A percentile compares a stretch with the other conserved stretches of the same genome.
These are phyloP conservation scores for Ogataea paraovalis DNA, from an alignment of 805 yeast genomes.

Conservation along the genomic window DNA sequence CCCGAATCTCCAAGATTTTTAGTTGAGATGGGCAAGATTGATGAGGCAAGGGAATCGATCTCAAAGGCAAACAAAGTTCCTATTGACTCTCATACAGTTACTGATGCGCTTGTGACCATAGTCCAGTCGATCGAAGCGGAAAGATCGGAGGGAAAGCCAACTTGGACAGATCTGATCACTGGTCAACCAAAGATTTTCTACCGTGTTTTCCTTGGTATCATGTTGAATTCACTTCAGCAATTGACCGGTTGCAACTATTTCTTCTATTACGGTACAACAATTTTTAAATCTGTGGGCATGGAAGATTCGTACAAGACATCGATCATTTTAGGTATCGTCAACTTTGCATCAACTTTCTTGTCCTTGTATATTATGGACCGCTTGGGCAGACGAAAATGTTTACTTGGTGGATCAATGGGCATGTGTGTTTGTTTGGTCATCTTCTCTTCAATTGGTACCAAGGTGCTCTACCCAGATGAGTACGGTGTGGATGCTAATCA, in stretches of 20 bases:
- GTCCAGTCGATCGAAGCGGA: slow-evolving; percentile 62
- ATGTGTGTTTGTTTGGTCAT: slow-evolving; percentile 55
- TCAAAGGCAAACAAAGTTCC: slow-evolving; percentile 55
- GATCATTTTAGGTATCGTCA: slow-evolving; percentile 51
- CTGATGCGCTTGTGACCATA: slow-evolving; percentile 48
- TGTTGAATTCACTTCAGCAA: slow-evolving; percentile 59
- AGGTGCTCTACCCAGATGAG: slow-evolving; percentile 38
- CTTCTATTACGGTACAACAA: slow-evolving; percentile 62
- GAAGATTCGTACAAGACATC: slow-evolving; percentile 55
- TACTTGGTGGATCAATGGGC: slow-evolving; percentile 47
- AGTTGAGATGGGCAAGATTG: slow-evolving; percentile 44
- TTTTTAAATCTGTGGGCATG: slow-evolving; percentile 55
- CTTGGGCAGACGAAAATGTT: slow-evolving; percentile 49
- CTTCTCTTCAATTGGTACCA: slow-evolving; percentile 60
- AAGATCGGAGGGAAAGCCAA: slow-evolving; percentile 56
- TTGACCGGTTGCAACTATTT: slow-evolving; percentile 61
- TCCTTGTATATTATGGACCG: slow-evolving; percentile 51
- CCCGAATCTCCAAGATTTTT: slow-evolving; percentile 70
- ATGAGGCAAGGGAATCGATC: slow-evolving; percentile 51
- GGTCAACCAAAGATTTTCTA: slow-evolving; percentile 60
- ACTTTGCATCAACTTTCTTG: slow-evolving; percentile 50
- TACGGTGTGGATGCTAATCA: slow-evolving; percentile 37
- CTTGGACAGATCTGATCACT: slow-evolving; percentile 58
- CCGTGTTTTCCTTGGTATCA: slow-evolving; percentile 53
- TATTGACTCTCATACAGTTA: slow-evolving; percentile 49